Evolutionary conservation across 768 basidiomycete genomes (phyloP), one percentile per base, ranked within the genome.

Genomic region (Mycena chlorophos): DNA sequence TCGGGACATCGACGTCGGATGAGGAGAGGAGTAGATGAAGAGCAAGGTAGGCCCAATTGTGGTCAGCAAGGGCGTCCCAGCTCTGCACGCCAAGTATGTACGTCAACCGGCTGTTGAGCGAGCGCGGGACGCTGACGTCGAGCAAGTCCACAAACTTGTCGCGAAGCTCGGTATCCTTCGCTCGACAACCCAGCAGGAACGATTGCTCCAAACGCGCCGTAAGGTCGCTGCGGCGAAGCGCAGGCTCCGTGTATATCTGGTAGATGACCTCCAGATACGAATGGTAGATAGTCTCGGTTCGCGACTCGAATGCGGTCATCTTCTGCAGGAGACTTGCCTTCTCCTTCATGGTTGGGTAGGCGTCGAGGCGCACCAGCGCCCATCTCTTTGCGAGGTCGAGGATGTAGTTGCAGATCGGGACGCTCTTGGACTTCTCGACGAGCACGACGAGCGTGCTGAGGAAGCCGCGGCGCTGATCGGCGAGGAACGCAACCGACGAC

Each of bases 21-120:
- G 80, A 73, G 22, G 92, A 91, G 17, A 98, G 81, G 8, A 98
- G 74, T 29, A 98, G 84, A 65, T 96, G 89, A 25, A 98, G 75
- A 16, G 94, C 93, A 19, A 98, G 80, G 61, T 90, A 87, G 29
- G 95, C 87, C 97, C 97, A 99, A 64, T 97, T 93, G 52, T 90
- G 84, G 57, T 96, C 94, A 2, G 91, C 85, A 19, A 99, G 72
- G 2, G 87, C 83, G 54, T 98, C 97, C 97, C 97, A 99, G 63
- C 80, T 93, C 71, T 98, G 96, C 16, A 95, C 88, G 23, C 90
- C 94, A 34, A 96, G 77, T 60, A 98, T 85, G 69, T 95, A 98
- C 37, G 89, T 87, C 45, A 99, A 70, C 25, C 97, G 88, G 56
- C 81, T 86, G 55, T 84, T 83, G 12, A 97, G 78, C 1, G 89